Conservation (phyloP, 1,139 yeast species). For the Zygosaccharomyces pseudobailii region DNA sequence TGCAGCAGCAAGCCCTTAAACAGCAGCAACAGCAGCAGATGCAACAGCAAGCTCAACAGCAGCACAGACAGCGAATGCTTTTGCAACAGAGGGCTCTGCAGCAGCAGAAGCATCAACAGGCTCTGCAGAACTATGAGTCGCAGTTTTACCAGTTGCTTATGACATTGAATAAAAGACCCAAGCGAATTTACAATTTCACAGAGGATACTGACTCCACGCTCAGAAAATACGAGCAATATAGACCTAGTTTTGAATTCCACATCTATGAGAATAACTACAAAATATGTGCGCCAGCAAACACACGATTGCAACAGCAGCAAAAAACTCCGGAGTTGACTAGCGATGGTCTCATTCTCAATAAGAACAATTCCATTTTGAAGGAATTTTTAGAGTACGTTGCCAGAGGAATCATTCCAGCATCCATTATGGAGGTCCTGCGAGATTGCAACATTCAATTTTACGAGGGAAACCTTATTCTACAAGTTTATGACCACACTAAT, state of each 20-base stretch:
- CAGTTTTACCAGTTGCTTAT: slow-evolving; percentile 35
- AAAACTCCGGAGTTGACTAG: slow-evolving; percentile 29
- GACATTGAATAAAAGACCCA: slow-evolving; percentile 37
- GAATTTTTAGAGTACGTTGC: slow-evolving; percentile 76
- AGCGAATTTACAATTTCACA: slow-evolving; percentile 53
- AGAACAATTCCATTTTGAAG: slow-evolving; percentile 72
- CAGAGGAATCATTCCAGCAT: slow-evolving; percentile 79
- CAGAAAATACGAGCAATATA: slow-evolving; percentile 68
- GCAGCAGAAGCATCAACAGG: slow-evolving; percentile 41
- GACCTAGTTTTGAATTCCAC: slow-evolving; percentile 83
- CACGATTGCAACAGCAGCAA: slow-evolving; percentile 37
- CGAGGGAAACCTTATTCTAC: slow-evolving; percentile 84
- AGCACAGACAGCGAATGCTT: slow-evolving; percentile 29
- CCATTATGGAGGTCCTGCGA: slow-evolving; percentile 80
- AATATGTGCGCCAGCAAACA: slow-evolving; percentile 35
- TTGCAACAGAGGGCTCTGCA: slow-evolving; percentile 38
- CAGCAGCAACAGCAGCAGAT: slow-evolving; percentile 10
- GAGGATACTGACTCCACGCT: slow-evolving; percentile 73
- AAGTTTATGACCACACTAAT: slow-evolving; percentile 71
- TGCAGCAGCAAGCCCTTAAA: slow-evolving; percentile 4
- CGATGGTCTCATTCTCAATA: slow-evolving; percentile 77
- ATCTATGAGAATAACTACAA: slow-evolving; percentile 86
- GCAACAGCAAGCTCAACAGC: slow-evolving; percentile 28
- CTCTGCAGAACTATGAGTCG: slow-evolving; percentile 41
- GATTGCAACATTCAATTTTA: slow-evolving; percentile 80